Evolutionary conservation across 1,139 yeast genomes (phyloP), one percentile per base, ranked within the genome.

Genomic region (Taphrina flavorubra): DNA sequence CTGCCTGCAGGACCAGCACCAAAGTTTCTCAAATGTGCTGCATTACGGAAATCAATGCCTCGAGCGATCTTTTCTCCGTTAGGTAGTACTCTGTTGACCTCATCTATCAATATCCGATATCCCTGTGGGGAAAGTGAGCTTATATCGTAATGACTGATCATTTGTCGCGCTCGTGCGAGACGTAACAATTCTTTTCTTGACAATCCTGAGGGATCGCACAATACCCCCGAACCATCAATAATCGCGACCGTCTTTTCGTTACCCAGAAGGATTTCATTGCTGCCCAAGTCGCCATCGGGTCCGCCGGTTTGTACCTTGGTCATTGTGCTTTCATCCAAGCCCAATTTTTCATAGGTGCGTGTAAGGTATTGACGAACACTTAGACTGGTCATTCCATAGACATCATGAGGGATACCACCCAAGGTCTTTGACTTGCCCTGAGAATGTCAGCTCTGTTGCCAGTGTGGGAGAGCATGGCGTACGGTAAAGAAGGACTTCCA

Each of bases 381-480:
- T 74, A 92, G 82, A 11, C 97, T 88, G 10, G 99, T 94, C 99
- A 94, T 94, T 78, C 99, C 99, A 78, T 92, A 94, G 76, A 87
- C 95, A 79, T 94, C 99, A 79, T 94, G 99, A 70, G 99, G 99
- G 77, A 94, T 94, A 78, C 99, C 99, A 77, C 99, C 99, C 71
- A 94, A 81, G 69, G 85, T 81, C 71, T 97, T 97, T 61, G 92
- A 86, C 82, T 94, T 94, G 74, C 99, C 99, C 57, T 49, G 16
- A 11, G 13, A 13, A 20, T 10, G 55, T 49, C 14, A 49, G 37
- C n/a, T n/a, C 13, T 25, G 37, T 11, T 25, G 25, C 31, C 31
- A 25, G 31, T 25, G 1, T 1, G n/a, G 51, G 13, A 0, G 51
- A 46, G 11, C 0, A 10, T 11, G 14, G 55, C 55, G 16, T 49